phyloP scores from a whole-genome alignment of 805 yeast species.

The Candida sphagnicola region DNA sequence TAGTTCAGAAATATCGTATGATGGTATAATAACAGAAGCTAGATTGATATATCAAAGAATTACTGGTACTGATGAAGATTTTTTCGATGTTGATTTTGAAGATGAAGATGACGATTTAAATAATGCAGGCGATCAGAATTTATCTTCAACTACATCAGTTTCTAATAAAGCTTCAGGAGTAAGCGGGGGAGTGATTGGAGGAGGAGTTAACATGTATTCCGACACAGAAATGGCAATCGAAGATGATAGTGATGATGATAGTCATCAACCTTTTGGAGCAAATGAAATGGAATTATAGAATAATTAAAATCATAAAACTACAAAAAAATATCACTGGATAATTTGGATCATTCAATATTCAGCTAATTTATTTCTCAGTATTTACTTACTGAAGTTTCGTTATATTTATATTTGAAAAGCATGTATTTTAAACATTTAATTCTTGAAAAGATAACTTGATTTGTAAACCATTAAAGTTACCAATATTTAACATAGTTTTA shows the following conservation, averaged over 20 bases:
- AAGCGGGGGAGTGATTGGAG: constrained; percentile 16
- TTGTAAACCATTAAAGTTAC: too few relatives aligned
- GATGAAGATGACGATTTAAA: constrained; percentile 70
- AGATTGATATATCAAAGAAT: constrained; percentile 68
- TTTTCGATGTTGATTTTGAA: constrained; percentile 93
- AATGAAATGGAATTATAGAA: constrained; percentile 38
- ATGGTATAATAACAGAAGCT: constrained; percentile 83
- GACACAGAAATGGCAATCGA: constrained; percentile 7
- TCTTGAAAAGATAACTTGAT: neutral
- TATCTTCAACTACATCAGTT: neutral
- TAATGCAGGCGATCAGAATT: constrained; percentile 3
- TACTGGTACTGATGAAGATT: constrained; percentile 93
- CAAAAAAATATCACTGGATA: neutral
- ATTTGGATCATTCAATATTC: too few relatives aligned
- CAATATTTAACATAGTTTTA: too few relatives aligned
- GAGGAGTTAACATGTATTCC: constrained; percentile 3
- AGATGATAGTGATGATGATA: constrained; percentile 30
- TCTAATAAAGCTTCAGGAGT: constrained; percentile 7
- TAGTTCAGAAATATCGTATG: constrained; percentile 83
- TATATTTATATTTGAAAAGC: neutral
- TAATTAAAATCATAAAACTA: neutral
- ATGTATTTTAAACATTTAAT: neutral
- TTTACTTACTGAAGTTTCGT: too few relatives aligned
- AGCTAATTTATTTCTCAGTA: too few relatives aligned
- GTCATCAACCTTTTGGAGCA: constrained; percentile 42